Conservation (phyloP, 2,329 filamentous ascomycete species). For the Podosphaera fusca region DNA sequence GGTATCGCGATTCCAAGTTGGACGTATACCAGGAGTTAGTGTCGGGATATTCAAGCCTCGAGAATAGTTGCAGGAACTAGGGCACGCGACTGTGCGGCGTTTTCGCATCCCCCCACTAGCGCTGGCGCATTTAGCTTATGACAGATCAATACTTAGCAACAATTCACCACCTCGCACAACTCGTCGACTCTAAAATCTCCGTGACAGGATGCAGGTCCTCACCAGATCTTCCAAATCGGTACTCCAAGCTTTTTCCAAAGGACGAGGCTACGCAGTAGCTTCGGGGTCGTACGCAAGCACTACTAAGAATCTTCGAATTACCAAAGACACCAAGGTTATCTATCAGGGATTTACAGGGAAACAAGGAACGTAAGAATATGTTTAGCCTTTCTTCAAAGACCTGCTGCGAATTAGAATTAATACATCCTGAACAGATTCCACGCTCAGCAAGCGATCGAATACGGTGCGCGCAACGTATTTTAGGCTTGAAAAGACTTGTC, state of each 20-base stretch:
- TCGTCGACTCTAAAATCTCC: conserved; percentile 14
- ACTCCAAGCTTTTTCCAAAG: conserved; percentile 42
- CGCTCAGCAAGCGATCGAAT: conserved; percentile 91
- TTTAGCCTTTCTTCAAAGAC: background rate
- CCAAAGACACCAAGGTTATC: conserved; percentile 76
- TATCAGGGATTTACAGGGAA: conserved; percentile 96
- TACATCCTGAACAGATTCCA: conserved; percentile 50
- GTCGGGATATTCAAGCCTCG: too few species aligned
- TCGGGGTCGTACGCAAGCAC: conserved; percentile 49
- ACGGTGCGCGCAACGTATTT: conserved; percentile 37
- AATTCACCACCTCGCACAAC: conserved; percentile 2
- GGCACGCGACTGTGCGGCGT: background rate
- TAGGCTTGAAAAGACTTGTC: conserved; percentile 9
- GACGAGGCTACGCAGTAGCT: conserved; percentile 52
- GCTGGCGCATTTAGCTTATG: background rate
- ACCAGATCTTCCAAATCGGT: conserved; percentile 47
- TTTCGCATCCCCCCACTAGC: background rate
- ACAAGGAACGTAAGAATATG: conserved; percentile 60
- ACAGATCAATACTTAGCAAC: conserved; percentile 3
- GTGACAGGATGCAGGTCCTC: conserved; percentile 58
- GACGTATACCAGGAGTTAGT: too few species aligned
- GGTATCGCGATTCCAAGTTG: background rate
- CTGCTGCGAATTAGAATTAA: conserved; percentile 9
- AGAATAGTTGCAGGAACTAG: too few species aligned
- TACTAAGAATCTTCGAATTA: conserved; percentile 76